Evolutionary conservation across 805 yeast species (phyloP), one percentile per base, ranked within the genome.

Genomic region (Teunomyces funiuensis): DNA sequence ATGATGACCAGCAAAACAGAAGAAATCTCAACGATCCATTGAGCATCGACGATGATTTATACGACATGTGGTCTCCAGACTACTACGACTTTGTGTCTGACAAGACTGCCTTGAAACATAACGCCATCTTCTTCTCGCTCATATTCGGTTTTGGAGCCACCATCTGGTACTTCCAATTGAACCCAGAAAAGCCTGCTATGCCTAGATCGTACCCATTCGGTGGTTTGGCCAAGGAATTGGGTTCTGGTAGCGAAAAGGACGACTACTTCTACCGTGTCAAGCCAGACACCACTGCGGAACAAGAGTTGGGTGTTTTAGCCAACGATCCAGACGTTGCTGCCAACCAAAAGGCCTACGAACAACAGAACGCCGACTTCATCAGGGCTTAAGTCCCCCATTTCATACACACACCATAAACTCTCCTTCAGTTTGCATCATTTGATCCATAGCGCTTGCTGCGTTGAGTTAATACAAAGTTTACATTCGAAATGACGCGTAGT

Each of bases 31-130:
- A 79, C 49, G 89, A 87, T 47, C 86, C 88, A 20, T 61, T 86
- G 49, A 82, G 81, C 59, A 79, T 81, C 41, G 79, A 82, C 53
- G 85, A 82, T 51, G 96, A 87, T 57, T 67, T 78, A 61, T 72
- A 82, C 56, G 90, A 87, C 61, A 75, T 85, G 73, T 87, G 95
- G 95, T 78, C 95, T 6, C 93, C 95, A 9, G 95, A 87, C 56
- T 76, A 81, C 56, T 79, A 72, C 60, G 80, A 81, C 52, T 61
- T 70, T 28, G 84, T 80, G 25, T 66, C 76, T 28, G 83, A 85
- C 62, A 57, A 63, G 34, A 74, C 77, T 23, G 95, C 95, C 1
- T 61, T 80, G 40, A 73, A 64, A 51, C 79, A 79, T 60, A 76
- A 81, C 48, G 66, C 65, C n/a, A 56, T 68, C 6, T 83, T 83